Conservation (phyloP, 1,284 basidiomycete genomes). For the Rhodotorula glutinis region DNA sequence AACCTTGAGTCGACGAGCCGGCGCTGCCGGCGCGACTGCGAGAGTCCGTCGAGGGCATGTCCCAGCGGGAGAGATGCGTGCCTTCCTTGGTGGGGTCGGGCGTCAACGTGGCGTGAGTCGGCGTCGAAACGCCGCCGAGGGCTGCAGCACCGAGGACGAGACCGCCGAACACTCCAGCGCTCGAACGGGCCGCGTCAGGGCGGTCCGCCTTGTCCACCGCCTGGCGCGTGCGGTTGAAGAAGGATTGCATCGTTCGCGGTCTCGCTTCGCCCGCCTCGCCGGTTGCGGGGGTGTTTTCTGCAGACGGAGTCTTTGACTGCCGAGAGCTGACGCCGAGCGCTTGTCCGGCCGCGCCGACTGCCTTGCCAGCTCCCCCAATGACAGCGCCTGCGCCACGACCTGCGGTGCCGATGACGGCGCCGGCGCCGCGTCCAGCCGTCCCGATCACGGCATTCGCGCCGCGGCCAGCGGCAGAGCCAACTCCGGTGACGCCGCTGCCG, state of each 20-base stretch:
- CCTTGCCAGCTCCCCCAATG: constrained; percentile 13
- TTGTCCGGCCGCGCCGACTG: constrained; percentile 6
- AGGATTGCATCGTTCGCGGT: constrained; percentile 11
- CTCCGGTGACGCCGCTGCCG: constrained; percentile 16
- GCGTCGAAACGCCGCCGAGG: constrained; percentile 54
- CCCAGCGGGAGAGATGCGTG: constrained; percentile 62
- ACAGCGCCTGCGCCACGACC: constrained; percentile 20
- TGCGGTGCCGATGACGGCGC: constrained; percentile 20
- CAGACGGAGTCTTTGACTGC: constrained; percentile 11
- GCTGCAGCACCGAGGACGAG: constrained; percentile 64
- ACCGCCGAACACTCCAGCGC: constrained; percentile 67
- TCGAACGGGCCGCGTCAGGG: constrained; percentile 58
- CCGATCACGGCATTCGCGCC: constrained; percentile 24
- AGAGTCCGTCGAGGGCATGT: constrained; percentile 4
- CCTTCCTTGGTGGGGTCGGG: constrained; percentile 67
- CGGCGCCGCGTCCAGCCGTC: constrained; percentile 17
- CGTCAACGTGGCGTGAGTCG: constrained; percentile 57
- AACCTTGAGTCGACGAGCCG: constrained; percentile 10
- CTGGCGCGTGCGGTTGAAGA: constrained; percentile 7
- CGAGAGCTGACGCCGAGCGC: constrained; percentile 8
- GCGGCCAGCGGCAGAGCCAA: constrained; percentile 23
- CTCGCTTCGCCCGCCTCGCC: constrained; percentile 5
- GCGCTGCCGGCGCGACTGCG: constrained; percentile 11
- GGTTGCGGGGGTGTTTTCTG: constrained; percentile 1
- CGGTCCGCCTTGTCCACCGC: constrained; percentile 45